A percentile compares a stretch with the other conserved stretches of the same genome.
phyloP scores from a whole-genome alignment of 495 filamentous ascomycete species.

The Trichoderma orchidacearum region DNA sequence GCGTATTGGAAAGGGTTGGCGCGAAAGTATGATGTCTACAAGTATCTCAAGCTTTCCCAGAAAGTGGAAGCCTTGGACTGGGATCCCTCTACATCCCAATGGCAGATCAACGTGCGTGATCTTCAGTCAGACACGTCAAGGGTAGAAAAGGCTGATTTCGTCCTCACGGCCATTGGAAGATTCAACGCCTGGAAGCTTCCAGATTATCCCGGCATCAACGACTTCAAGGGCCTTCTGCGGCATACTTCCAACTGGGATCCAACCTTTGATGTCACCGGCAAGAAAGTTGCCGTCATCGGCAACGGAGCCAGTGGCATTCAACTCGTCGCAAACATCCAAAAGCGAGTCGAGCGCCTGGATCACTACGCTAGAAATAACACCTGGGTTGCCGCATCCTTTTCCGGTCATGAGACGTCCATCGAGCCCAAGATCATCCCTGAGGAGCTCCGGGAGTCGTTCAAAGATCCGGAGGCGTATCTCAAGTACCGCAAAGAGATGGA shows the following conservation, averaged over 20 bases:
- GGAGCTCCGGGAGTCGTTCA: constrained; percentile 29
- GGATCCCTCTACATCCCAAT: constrained; percentile 35
- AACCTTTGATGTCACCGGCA: constrained; percentile 32
- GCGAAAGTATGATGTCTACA: constrained; percentile 46
- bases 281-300: constrained; percentile 43
- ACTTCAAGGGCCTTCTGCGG: constrained; percentile 41
- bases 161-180: constrained; percentile 40
- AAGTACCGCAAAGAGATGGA: constrained; percentile 36
- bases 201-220: constrained; percentile 36
- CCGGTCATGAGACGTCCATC: constrained; percentile 23
- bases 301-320: constrained; percentile 45
- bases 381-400: constrained; percentile 48
- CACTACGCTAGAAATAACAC: constrained; percentile 54
- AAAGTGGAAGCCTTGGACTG: constrained; percentile 40
- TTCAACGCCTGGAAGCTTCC: constrained; percentile 47
- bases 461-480: constrained; percentile 26
- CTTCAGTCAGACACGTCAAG: constrained; percentile 18
- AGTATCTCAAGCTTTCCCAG: constrained; percentile 34
- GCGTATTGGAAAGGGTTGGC: constrained; percentile 50
- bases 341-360: constrained; percentile 37
- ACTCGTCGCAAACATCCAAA: constrained; percentile 42
- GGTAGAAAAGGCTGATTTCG: constrained; percentile 26
- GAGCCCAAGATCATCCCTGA: constrained; percentile 35
- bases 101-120: constrained; percentile 28
- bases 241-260: constrained; percentile 39